Conservation (phyloP, 2,329 filamentous ascomycete species). For the Penicillium sp. region DNA sequence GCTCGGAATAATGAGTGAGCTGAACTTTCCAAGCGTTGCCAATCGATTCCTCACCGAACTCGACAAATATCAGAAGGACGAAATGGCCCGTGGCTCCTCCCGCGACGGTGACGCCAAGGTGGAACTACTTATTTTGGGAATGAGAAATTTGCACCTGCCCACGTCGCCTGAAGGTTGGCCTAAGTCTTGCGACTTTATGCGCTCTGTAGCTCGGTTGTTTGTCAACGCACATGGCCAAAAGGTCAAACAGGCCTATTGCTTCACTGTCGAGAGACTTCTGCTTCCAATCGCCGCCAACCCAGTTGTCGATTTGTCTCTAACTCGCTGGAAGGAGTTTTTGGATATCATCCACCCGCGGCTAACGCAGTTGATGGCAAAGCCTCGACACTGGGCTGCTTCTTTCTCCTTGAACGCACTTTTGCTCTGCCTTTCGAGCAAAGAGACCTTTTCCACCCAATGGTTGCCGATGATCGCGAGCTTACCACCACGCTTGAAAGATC, state of each 20-base stretch:
- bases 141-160: conserved; percentile 80
- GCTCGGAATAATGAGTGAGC: conserved; percentile 90
- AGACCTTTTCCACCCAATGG: conserved; percentile 82
- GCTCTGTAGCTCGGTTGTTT: conserved; percentile 74
- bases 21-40: conserved; percentile 80
- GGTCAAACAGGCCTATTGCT: conserved; percentile 91
- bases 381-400: conserved; percentile 81
- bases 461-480: conserved; percentile 70
- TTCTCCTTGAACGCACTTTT: conserved; percentile 84
- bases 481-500: conserved; percentile 78
- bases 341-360: conserved; percentile 71
- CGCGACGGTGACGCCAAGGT: conserved; percentile 72
- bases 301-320: conserved; percentile 67
- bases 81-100: conserved; percentile 43
- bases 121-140: conserved; percentile 80
- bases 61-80: conserved; percentile 68
- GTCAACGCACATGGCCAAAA: conserved; percentile 77
- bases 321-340: conserved; percentile 83
- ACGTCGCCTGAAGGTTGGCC: conserved; percentile 71
- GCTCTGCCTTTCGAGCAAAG: conserved; percentile 79
- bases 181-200: conserved; percentile 82
- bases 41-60: conserved; percentile 77
- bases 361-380: conserved; percentile 80
- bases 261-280: conserved; percentile 79
- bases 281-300: conserved; percentile 81